These are phyloP conservation scores for Pythium monospermum DNA, from an alignment of 352 stramenopile species.

Conservation along the genomic window DNA sequence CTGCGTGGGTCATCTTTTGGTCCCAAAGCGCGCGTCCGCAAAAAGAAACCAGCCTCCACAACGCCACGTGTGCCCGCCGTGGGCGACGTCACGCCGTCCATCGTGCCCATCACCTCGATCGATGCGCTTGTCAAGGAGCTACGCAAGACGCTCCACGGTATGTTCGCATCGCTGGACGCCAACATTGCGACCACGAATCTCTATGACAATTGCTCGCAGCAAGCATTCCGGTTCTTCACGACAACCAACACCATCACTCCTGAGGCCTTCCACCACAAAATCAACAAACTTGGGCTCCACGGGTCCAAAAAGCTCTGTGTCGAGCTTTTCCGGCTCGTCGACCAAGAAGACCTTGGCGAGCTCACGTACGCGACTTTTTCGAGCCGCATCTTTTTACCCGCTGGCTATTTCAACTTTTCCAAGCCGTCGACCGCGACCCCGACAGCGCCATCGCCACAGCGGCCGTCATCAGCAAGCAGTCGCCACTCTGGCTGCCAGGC, in stretches of 20 bases:
- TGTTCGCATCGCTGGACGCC: constrained; percentile 39
- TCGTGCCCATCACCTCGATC: constrained; percentile 13
- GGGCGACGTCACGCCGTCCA: constrained; percentile 1
- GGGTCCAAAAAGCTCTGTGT: constrained; percentile 38
- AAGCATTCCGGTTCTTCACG: constrained; percentile 76
- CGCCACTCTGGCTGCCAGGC: not conserved
- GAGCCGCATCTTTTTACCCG: constrained; percentile 49
- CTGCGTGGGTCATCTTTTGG: constrained; percentile 18
- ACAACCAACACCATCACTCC: constrained; percentile 66
- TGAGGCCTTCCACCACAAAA: constrained; percentile 60
- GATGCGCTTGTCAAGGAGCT: constrained; percentile 50
- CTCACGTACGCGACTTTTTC: constrained; percentile 62
- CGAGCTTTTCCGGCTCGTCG: constrained; percentile 53
- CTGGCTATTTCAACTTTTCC: constrained; percentile 27
- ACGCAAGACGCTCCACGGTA: constrained; percentile 36
- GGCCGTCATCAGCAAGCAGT: not conserved
- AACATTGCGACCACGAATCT: constrained; percentile 29
- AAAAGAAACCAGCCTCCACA: constrained; percentile 12
- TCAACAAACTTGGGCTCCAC: constrained; percentile 51
- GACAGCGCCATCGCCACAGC: not conserved
- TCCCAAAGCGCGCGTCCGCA: constrained; percentile 15
- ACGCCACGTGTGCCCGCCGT: not conserved
- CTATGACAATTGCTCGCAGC: constrained; percentile 57
- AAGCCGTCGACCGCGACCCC: not conserved
- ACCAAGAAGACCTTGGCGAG: constrained; percentile 60